These are phyloP conservation scores for Cystoisospora suis DNA, from an alignment of 169 alveolate genomes.

Conservation along the genomic window DNA sequence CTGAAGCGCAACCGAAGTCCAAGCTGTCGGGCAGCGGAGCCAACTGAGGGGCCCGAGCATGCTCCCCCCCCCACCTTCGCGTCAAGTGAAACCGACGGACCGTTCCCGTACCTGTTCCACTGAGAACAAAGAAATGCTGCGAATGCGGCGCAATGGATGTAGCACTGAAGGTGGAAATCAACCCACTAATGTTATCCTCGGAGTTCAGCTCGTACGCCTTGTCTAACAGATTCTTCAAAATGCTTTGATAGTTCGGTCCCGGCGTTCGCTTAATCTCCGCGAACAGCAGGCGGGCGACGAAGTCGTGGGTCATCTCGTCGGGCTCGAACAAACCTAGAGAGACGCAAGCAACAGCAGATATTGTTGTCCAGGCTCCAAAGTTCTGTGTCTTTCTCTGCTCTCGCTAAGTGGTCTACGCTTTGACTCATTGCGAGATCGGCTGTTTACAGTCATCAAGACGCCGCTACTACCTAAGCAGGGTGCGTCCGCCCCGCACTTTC, in stretches of 20 bases:
- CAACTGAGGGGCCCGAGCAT: too few relatives aligned
- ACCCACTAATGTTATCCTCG: not conserved
- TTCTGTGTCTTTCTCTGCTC: not conserved
- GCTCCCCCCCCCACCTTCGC: too few relatives aligned
- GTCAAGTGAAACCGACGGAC: too few relatives aligned
- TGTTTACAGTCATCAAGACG: not conserved
- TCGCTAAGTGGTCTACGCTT: too few relatives aligned
- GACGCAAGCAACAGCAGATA: not conserved
- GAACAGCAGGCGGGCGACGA: not conserved
- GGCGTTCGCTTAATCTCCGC: not conserved
- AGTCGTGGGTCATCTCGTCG: not conserved
- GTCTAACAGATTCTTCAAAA: not conserved
- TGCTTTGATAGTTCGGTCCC: not conserved
- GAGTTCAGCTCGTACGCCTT: not conserved
- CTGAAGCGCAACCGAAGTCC: too few relatives aligned
- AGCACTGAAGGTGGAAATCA: not conserved
- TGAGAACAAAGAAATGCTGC: not conserved
- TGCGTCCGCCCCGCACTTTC: not conserved
- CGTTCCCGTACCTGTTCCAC: not conserved
- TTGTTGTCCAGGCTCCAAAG: not conserved
- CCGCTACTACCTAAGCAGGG: not conserved
- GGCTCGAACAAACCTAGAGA: not conserved
- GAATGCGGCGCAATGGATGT: not conserved
- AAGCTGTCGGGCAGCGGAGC: too few relatives aligned
- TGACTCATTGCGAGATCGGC: too few relatives aligned